Base-by-base conservation (phyloP, 495 filamentous ascomycete species). In the Aspergillus ostianus region DNA sequence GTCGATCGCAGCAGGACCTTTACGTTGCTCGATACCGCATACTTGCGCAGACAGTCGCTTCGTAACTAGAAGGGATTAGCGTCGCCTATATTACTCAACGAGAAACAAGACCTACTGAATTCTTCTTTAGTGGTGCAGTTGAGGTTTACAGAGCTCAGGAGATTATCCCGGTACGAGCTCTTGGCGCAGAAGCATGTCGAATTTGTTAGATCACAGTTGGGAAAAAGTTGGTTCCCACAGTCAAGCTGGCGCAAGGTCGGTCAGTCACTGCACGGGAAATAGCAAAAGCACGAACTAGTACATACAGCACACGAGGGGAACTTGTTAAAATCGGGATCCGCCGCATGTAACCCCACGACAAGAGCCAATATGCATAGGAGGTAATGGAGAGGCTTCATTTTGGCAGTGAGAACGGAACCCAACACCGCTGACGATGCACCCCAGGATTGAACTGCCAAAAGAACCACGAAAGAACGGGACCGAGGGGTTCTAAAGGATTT, bases 1-100 rank as follows among this genome's bases (percentile, higher is more conserved):
- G 8, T 58, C 44, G 36, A 64, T 29, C 45, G 54, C 46, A 0
- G 55, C 41, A 49, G 55, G 64, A 30, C 65, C 55, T 21, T 63
- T 26, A 32, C 62, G 55, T 5, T 47, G 47, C 2, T 60, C 30
- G 32, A 70, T 60, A n/a, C 62, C 58, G 49, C 69, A 72, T 63
- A 63, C 51, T 30, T 58, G 29, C 21, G 64, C 61, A 30, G 56
- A 62, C 5, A 63, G 17, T 26, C 58, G 64, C 51, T 59, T 64
- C 3, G 69, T 65, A 18, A 59, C 67, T 70, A 47, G 5, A 20
- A 15, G 10, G 4, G 12, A 53, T 26, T 32, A 46, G 57, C 44
- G 3, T 21, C 52, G 15, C 32, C 10, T 41, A 41, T 1, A 12
- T 32, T 32, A 32, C 10, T 41, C 15, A 10, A 12, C 6, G 13